Evolutionary conservation across 208 protist genomes (phyloP).

Genomic region (Kentomonas sorsogonicus): DNA sequence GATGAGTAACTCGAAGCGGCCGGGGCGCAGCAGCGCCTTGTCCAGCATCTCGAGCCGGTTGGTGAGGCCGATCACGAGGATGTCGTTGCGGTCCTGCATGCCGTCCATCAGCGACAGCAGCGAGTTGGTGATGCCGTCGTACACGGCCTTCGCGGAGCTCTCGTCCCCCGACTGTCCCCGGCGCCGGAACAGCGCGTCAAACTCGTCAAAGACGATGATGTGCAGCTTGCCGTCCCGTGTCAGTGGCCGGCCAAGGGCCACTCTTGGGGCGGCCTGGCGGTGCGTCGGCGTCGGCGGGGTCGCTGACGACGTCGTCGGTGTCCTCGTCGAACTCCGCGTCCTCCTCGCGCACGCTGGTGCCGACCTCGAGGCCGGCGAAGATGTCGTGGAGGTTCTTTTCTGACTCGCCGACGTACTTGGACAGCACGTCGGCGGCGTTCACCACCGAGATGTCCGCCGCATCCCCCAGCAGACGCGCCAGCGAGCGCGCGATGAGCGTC

Average conservation of each 20-base stretch:
- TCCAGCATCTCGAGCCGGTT: constrained; percentile 91
- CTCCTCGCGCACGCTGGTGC: constrained; percentile 41
- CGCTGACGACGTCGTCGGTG: not conserved
- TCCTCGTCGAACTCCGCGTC: constrained; percentile 13
- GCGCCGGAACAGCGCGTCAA: constrained; percentile 98
- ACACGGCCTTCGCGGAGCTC: constrained; percentile 93
- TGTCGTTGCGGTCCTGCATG: constrained; percentile 77
- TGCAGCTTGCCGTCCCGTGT: constrained; percentile 74
- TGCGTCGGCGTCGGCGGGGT: not conserved
- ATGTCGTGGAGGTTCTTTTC: constrained; percentile 99
- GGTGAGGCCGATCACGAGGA: constrained; percentile 93
- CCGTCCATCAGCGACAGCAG: constrained; percentile 94
- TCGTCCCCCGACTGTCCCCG: constrained; percentile 85
- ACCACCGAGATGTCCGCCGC: constrained; percentile 79
- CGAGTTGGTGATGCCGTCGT: constrained; percentile 99
- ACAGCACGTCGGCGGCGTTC: constrained; percentile 97
- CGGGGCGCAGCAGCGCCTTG: constrained; percentile 87
- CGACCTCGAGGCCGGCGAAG: constrained; percentile 93
- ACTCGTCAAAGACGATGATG: constrained; percentile 99
- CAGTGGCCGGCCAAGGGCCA: not conserved
- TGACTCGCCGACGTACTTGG: constrained; percentile 98
- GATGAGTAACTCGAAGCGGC: constrained; percentile 93
- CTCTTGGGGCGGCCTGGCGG: not conserved
- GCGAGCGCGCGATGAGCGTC: constrained; percentile 99
- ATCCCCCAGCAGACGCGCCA: constrained; percentile 95